Evolutionary conservation across 208 protist genomes (phyloP), one percentile per base, ranked within the genome.

Genomic region (Polymyxa betae): DNA sequence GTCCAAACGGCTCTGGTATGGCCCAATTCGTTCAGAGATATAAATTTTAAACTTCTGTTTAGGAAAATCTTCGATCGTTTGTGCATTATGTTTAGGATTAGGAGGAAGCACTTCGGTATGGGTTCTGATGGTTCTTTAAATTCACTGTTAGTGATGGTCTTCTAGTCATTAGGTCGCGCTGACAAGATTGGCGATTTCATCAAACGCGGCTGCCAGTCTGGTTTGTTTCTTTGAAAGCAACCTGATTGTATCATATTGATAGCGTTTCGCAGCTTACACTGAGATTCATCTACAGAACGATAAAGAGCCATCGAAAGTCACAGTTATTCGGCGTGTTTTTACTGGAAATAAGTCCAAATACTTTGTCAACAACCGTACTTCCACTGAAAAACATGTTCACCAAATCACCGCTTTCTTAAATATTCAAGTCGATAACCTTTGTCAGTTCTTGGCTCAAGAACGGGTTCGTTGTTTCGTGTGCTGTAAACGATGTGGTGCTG

Each of bases 1-100:
- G 96, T 10, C 94, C 95, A 1, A 97, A 97, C 88, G 94, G 94
- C 29, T 92, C 93, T 1, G 91, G 92, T 20, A 89, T 24, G 38
- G 12, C 1, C 10, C 5, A 38, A n/a, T 78, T 12, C 24, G 10
- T 45, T 64, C 45, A 5, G 24, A 32, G 24, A 29, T 45, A 32
- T 40, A 10, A 46, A 16, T 35, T n/a, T 38, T 40, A 93, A 5
- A 38, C n/a, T 20, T 40, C n/a, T 82, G 93, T 0, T 92, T 77
- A 38, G 95, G 95, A 41, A 97, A 97, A 72, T 94, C 90, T 41
- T 93, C 92, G 1, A 94, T 96, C 44, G 93, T 96, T 0, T 96
- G 94, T 78, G 95, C 94, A 0, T 90, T 97, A 0, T 92, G 92
- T 82, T 43, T 97, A 0, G 95, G 95, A 24, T 92, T 97, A 0